Conservation (phyloP, 805 yeast genomes). For the Jamesozyma lodderae region DNA sequence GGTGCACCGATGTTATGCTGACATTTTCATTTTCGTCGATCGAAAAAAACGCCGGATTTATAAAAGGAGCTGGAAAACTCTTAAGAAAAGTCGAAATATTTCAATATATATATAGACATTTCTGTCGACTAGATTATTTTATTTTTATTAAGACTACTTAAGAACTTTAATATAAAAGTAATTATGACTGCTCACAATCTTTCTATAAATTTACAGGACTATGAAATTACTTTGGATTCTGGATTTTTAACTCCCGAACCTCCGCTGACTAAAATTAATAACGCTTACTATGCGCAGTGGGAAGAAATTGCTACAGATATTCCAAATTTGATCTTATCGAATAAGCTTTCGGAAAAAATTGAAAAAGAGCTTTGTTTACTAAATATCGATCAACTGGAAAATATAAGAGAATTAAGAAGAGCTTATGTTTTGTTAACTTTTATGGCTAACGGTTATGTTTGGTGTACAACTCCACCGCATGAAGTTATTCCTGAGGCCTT, state of each 20-base stretch:
- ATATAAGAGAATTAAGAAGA: conserved; percentile 53
- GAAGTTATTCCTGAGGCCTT: conserved; percentile 58
- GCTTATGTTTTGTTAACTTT: conserved; percentile 77
- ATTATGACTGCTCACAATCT: too few relatives aligned
- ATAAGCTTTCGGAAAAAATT: conserved; percentile 50
- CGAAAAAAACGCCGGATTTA: conserved; percentile 37
- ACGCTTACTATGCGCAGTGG: conserved; percentile 66
- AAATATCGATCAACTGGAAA: conserved; percentile 32
- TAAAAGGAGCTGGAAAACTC: too few relatives aligned
- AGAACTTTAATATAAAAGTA: too few relatives aligned
- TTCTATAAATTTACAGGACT: too few relatives aligned
- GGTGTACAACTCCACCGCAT: conserved; percentile 63
- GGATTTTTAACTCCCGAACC: conserved; percentile 72
- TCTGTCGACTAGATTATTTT: too few relatives aligned
- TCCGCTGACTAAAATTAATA: conserved; percentile 55
- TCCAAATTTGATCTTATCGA: conserved; percentile 58
- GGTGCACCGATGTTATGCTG: conserved; percentile 5
- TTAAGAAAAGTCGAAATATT: too few relatives aligned
- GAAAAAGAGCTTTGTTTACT: conserved; percentile 57
- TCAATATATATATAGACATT: too few relatives aligned
- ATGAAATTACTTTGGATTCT: conserved; percentile 56
- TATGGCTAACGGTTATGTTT: conserved; percentile 78
- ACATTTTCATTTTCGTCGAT: too few relatives aligned
- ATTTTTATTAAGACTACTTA: too few relatives aligned
- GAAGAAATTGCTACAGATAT: conserved; percentile 55